These are phyloP conservation scores for Citrus cavaleriei DNA, from an alignment of 345 rosid species.

Conservation along the genomic window DNA sequence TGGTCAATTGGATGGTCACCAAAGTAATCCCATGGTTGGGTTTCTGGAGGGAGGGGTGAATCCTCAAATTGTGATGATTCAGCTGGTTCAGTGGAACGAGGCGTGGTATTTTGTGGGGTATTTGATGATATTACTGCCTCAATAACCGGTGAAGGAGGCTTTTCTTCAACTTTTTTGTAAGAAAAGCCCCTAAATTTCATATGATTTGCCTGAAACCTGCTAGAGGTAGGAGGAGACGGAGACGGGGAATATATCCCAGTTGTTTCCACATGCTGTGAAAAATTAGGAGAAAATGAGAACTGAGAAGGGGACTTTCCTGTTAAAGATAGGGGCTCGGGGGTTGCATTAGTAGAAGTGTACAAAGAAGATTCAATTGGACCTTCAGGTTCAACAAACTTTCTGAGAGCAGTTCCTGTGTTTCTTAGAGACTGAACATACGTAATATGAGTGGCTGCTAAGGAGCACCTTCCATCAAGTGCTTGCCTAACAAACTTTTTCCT, in stretches of 20 bases:
- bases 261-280: constrained; percentile 46
- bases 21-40: constrained; percentile 88
- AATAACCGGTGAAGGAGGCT: constrained; percentile 47
- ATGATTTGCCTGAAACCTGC: constrained; percentile 48
- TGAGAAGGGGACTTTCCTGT: constrained; percentile 60
- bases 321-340: constrained; percentile 64
- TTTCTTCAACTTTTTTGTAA: constrained; percentile 70
- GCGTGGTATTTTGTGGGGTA: constrained; percentile 37
- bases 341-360: constrained; percentile 75
- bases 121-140: constrained; percentile 52
- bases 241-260: constrained; percentile 56
- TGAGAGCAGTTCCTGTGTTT: constrained; percentile 68
- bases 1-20: constrained; percentile 61
- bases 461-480: constrained; percentile 92
- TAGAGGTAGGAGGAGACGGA: constrained; percentile 54
- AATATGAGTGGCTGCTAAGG: constrained; percentile 76
- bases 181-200: constrained; percentile 63
- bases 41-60: constrained; percentile 47
- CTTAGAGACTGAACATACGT: constrained; percentile 66
- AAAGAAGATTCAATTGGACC: constrained; percentile 66
- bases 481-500: constrained; percentile 80
- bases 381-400: constrained; percentile 80
- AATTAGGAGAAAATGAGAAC: constrained; percentile 53
- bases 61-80: constrained; percentile 48
- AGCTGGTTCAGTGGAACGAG: constrained; percentile 38